Percentiles rank a stretch among this genome's conserved stretches.
Evolutionary conservation across 2,329 filamentous ascomycete genomes (phyloP).

Genomic region (Macrophomina pseudophaseolina): DNA sequence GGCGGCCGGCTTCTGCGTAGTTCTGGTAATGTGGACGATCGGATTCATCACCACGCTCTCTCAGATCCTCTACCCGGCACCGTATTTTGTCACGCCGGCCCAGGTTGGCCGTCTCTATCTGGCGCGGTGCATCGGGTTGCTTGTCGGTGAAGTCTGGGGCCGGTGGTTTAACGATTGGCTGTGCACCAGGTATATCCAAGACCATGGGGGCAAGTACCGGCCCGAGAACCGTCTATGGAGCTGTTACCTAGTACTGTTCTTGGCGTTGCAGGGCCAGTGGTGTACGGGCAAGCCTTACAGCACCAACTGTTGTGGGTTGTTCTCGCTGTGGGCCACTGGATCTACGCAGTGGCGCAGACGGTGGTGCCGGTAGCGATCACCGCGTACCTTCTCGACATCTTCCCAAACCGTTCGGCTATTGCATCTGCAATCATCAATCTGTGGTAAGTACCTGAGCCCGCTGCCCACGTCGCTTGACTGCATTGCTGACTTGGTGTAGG

Average conservation of each 20-base stretch:
- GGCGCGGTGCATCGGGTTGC: slow-evolving; percentile 41
- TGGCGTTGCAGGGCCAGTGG: slow-evolving; percentile 39
- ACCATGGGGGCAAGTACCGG: slow-evolving; percentile 30
- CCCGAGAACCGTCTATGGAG: slow-evolving; percentile 41
- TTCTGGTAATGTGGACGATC: slow-evolving; percentile 36
- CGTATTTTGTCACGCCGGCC: slow-evolving; percentile 19
- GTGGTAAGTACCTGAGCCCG: background rate
- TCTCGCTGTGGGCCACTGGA: slow-evolving; percentile 41
- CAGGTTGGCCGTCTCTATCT: slow-evolving; percentile 40
- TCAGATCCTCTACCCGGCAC: slow-evolving; percentile 32
- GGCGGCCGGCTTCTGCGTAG: slow-evolving; percentile 29
- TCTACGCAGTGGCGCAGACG: slow-evolving; percentile 26
- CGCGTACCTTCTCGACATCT: slow-evolving; percentile 42
- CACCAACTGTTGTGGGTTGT: slow-evolving; percentile 39
- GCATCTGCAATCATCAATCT: slow-evolving; percentile 42
- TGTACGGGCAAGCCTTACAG: slow-evolving; percentile 41
- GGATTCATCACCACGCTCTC: slow-evolving; percentile 34
- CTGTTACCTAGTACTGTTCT: slow-evolving; percentile 39
- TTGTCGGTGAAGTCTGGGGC: slow-evolving; percentile 40
- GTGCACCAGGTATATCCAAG: slow-evolving; percentile 37
- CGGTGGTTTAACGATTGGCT: slow-evolving; percentile 46
- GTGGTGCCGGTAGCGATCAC: slow-evolving; percentile 33
- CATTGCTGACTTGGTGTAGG: slow-evolving; percentile 27
- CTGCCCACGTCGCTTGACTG: background rate
- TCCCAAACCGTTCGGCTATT: slow-evolving; percentile 39